A percentile compares a stretch with the other conserved stretches of the same genome.
phyloP scores from a whole-genome alignment of 495 filamentous ascomycete genomes.

The Neurospora sp. region DNA sequence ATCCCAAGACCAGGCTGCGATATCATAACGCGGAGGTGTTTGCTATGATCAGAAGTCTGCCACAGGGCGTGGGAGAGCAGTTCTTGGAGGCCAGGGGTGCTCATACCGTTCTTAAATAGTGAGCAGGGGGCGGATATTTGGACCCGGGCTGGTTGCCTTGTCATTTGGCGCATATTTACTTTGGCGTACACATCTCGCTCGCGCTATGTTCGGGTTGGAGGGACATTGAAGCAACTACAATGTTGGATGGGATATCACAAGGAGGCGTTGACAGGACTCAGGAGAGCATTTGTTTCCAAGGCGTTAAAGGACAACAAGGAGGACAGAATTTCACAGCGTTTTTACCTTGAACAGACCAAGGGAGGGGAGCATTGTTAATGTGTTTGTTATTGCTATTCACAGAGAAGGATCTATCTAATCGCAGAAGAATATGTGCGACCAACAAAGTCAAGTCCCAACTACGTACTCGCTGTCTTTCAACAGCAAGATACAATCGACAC shows the following conservation, averaged over 20 bases:
- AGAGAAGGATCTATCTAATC: background rate
- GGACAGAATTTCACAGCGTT: background rate
- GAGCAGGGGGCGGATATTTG: background rate
- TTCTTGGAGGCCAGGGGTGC: slow-evolving; percentile 85
- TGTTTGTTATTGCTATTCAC: background rate
- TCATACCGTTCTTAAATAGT: slow-evolving; percentile 76
- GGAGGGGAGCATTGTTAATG: background rate
- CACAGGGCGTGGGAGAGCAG: slow-evolving; percentile 69
- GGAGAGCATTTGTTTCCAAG: background rate
- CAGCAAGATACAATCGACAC: slow-evolving; percentile 55
- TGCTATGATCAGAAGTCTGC: slow-evolving; percentile 60
- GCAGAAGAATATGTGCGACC: slow-evolving; percentile 44
- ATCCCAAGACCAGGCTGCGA: slow-evolving; percentile 83
- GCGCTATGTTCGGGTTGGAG: background rate
- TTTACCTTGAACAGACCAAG: background rate
- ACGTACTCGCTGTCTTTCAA: slow-evolving; percentile 71
- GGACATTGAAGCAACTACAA: background rate
- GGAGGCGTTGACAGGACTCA: background rate
- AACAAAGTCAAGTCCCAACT: slow-evolving; percentile 88
- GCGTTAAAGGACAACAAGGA: background rate
- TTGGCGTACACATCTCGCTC: background rate
- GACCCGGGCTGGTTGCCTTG: background rate
- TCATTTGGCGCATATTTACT: background rate
- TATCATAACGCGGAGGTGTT: slow-evolving; percentile 91
- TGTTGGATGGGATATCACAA: background rate